Evolutionary conservation across 108 stramenopile genomes (phyloP).

Genomic region (Cyclotella kingstonii): DNA sequence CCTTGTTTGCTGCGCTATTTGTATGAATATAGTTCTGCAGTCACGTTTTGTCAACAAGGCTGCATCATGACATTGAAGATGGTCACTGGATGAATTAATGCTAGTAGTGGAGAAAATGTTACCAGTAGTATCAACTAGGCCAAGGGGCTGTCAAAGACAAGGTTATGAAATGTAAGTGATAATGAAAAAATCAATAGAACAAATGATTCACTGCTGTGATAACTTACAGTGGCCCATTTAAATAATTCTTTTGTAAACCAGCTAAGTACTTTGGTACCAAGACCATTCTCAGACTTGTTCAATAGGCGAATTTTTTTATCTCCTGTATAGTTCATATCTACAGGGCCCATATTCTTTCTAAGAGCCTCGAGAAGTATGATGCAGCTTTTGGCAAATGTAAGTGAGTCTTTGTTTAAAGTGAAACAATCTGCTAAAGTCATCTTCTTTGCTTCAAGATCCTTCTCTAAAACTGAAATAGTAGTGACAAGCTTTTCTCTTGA

Average conservation of each 20-base stretch:
- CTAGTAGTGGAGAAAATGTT: constrained; percentile 52
- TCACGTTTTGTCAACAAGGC: constrained; percentile 62
- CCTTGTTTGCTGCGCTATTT: constrained; percentile 67
- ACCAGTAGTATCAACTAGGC: constrained; percentile 52
- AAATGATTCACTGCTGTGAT: background rate
- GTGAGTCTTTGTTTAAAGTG: constrained; percentile 33
- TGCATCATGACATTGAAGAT: constrained; percentile 47
- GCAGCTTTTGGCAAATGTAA: constrained; percentile 49
- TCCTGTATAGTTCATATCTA: constrained; percentile 39
- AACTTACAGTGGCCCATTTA: constrained; percentile 10
- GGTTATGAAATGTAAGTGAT: background rate
- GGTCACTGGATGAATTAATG: constrained; percentile 42
- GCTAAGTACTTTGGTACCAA: constrained; percentile 61
- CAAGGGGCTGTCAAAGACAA: constrained; percentile 35
- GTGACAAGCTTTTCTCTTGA: constrained; percentile 7
- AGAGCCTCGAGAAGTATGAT: constrained; percentile 51
- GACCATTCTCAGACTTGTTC: constrained; percentile 59
- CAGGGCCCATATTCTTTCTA: constrained; percentile 47
- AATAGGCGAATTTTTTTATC: constrained; percentile 41
- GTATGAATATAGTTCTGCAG: constrained; percentile 60
- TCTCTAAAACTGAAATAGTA: constrained; percentile 35
- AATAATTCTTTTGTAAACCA: constrained; percentile 67
- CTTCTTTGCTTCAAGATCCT: constrained; percentile 26
- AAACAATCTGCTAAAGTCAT: constrained; percentile 22
- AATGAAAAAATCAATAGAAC: background rate